Evolutionary conservation across 305 asterid species (phyloP), one percentile per base, ranked within the genome.

Genomic region (Fraxinus latifolia): DNA sequence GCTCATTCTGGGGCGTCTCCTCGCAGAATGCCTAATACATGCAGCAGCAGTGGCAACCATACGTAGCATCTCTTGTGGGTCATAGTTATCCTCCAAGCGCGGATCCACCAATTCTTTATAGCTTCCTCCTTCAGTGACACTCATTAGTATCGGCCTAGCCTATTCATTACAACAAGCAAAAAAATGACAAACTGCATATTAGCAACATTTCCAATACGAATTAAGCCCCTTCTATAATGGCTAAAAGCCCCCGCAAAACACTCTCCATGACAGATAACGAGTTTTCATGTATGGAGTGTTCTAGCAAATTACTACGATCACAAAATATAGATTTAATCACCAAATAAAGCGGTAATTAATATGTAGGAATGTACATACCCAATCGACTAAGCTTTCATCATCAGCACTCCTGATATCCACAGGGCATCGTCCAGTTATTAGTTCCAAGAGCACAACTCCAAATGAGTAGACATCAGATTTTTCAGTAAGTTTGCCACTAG

Each of bases 1-100:
- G 85, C 94, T 91, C 97, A 92, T 92, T 81, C 87, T 89, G 58
- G 96, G 93, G 34, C 96, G 93, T 73, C 89, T 86, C 77, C 92
- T 85, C 0, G 92, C 90, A 32, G 96, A 92, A 29, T 88, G 93
- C 68, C 93, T 83, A 12, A 88, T 83, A 19, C 89, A 85, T 4
- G 96, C 91, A 2, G 90, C 92, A 21, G 94, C 96, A 5, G 90
- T 79, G 4, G 89, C 79, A 14, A 87, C 91, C 94, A 92, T 91
- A 3, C 91, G 84, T 9, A 84, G 84, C 94, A 91, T 89, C 87
- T 88, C 93, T 12, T 87, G 90, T 12, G 81, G 89, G 60, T 92
- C 91, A 5, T 85, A 91, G 36, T 87, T 81, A 71, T 82, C 78
- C 72, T 82, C 88, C 29, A 92, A 81, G 25, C 84, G 82, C 74